Conservation (phyloP, 2,329 filamentous ascomycete genomes). For the Didymella sp. region DNA sequence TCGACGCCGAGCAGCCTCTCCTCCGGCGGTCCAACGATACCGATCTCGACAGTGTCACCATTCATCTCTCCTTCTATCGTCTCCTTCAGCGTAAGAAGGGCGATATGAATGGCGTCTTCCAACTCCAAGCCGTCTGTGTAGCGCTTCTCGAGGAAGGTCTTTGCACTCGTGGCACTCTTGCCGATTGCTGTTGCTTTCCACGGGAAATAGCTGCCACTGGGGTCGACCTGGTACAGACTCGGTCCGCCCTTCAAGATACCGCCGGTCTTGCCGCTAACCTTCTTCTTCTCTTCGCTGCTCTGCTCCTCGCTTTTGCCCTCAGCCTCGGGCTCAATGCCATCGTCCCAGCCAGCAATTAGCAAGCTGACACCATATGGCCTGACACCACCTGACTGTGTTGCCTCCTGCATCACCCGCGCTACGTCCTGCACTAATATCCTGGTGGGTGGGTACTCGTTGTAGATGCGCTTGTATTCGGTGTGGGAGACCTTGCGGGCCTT, state of each 20-base stretch:
- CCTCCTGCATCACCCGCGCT: constrained; percentile 97
- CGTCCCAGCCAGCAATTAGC: constrained; percentile 96
- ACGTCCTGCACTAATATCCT: constrained; percentile 99
- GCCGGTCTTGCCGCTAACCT: constrained; percentile 85
- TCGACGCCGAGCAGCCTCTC: constrained; percentile 91
- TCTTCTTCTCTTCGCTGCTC: constrained; percentile 69
- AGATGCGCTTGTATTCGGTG: constrained; percentile 98
- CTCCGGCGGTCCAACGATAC: constrained; percentile 93
- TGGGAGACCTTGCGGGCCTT: constrained; percentile 98
- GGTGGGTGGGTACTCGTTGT: constrained; percentile 99
- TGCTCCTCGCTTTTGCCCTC: constrained; percentile 64
- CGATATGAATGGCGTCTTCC: constrained; percentile 98
- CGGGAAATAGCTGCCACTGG: constrained; percentile 97
- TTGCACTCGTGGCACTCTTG: constrained; percentile 96
- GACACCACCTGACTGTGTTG: constrained; percentile 96
- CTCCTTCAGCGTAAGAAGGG: constrained; percentile 95
- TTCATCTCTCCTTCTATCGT: constrained; percentile 99
- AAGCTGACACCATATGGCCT: constrained; percentile 95
- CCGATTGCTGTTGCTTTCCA: constrained; percentile 99
- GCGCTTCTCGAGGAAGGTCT: constrained; percentile 99
- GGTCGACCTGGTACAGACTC: constrained; percentile 98
- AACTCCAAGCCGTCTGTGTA: constrained; percentile 97
- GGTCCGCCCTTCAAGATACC: constrained; percentile 95
- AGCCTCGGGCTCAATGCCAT: constrained; percentile 87
- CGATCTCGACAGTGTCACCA: constrained; percentile 97